Evolutionary conservation across 2,329 filamentous ascomycete species (phyloP), one percentile per base, ranked within the genome.

Genomic region (Sarocladium strictum): DNA sequence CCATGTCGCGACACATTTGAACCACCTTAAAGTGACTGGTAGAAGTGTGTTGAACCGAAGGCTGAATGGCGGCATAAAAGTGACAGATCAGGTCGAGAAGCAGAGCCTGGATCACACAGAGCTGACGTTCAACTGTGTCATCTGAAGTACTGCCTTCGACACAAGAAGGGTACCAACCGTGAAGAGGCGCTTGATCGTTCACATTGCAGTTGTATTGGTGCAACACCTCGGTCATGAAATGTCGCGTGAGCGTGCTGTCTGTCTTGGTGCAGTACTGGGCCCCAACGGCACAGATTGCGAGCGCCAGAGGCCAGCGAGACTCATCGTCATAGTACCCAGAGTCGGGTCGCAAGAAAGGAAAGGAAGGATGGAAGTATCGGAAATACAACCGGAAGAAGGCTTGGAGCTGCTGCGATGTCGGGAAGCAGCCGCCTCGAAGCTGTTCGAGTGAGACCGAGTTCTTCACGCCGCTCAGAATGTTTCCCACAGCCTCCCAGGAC

Each of bases 371-470:
- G 26, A 57, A 57, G 33, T 51, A 21, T 37, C 41, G 37, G 23
- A 57, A 57, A 27, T 54, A 57, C 3, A 55, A 21, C 3, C 54
- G 56, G n/a, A 51, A 52, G 35, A 55, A 53, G 9, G 19, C 15
- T 14, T 43, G 40, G 4, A 55, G 17, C 14, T 53, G 53, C 12
- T 41, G 17, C 5, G 26, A 17, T 15, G 43, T 27, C 9, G 43
- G 43, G 24, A 47, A 47, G n/a, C 43, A 27, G 3, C 43, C 43
- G 12, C 43, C 43, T n/a, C 43, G 43, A 47, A 47, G 21, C 23
- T 47, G 43, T 10, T 47, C 43, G 14, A 47, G 7, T 10, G 23
- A 27, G 21, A 47, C 24, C n/a, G 43, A 27, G 9, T 14, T 27
- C 11, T n/a, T 7, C 3, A 47, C n/a, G 9, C 24, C 23, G 24